A percentile compares a stretch with the other conserved stretches of the same genome.
Conservation (phyloP, 164 flowering plant genomes). For the Taxillus chinensis region DNA sequence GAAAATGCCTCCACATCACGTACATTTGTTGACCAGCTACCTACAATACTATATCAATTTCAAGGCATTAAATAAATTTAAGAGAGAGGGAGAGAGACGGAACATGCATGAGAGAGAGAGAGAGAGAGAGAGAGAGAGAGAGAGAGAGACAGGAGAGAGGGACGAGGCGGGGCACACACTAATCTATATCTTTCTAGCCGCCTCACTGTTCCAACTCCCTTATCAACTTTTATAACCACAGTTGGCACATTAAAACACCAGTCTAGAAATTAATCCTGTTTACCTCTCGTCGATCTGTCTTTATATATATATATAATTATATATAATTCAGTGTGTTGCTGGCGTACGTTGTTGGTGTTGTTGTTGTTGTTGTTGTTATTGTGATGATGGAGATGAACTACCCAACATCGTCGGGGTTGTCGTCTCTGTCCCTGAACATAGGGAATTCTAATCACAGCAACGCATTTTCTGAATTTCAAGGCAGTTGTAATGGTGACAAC, state of each 20-base stretch:
- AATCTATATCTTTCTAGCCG: constrained; percentile 7
- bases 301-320: neutral
- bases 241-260: neutral
- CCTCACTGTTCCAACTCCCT: constrained; percentile 3
- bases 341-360: too few species aligned
- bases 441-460: neutral
- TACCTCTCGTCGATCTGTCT: constrained; percentile 6
- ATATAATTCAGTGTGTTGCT: neutral
- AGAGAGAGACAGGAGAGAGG: neutral
- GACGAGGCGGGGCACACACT: neutral
- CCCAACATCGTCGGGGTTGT: neutral
- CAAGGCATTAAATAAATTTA: too few species aligned
- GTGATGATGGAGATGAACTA: constrained; percentile 9
- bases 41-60: too few species aligned
- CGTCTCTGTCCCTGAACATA: constrained; percentile 7
- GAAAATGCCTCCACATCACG: too few species aligned
- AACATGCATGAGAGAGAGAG: too few species aligned
- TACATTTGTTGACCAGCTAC: too few species aligned
- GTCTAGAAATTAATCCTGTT: neutral
- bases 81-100: too few species aligned
- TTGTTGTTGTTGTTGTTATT: too few species aligned
- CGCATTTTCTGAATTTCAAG: neutral
- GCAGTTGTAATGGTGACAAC: neutral
- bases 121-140: too few species aligned
- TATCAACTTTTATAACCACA: neutral